Percentiles rank a stretch among this genome's conserved stretches.
phyloP scores from a whole-genome alignment of 768 basidiomycete genomes.

The Mycena rebaudengoi region DNA sequence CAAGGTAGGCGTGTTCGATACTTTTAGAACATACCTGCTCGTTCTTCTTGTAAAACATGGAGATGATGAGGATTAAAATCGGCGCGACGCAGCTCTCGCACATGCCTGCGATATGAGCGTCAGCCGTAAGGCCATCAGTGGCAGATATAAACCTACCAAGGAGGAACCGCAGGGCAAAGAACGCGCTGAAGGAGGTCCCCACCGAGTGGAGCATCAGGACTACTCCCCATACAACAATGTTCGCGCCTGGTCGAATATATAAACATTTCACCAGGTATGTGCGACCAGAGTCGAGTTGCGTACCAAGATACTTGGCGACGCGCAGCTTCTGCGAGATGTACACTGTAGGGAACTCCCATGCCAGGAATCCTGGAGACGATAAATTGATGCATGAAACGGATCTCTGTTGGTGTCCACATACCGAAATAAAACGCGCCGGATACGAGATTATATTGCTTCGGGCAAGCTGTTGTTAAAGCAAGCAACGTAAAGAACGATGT shows the following conservation, averaged over 20 bases:
- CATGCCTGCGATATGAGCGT: conserved; percentile 55
- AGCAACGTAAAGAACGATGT: no score
- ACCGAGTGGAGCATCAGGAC: conserved; percentile 69
- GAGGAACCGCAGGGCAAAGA: conserved; percentile 69
- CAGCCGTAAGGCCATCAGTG: background rate
- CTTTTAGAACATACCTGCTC: conserved; percentile 61
- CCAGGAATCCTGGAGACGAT: conserved; percentile 53
- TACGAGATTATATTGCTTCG: conserved; percentile 69
- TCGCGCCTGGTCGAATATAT: conserved; percentile 46
- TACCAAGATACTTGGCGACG: conserved; percentile 70
- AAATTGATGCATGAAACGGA: background rate
- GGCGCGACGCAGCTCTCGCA: conserved; percentile 68
- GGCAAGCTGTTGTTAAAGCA: conserved; percentile 11
- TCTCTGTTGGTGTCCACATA: conserved; percentile 24
- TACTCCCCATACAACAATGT: conserved; percentile 68
- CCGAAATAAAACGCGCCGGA: conserved; percentile 73
- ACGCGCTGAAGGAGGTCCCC: conserved; percentile 63
- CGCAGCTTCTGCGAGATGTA: conserved; percentile 70
- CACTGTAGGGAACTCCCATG: conserved; percentile 73
- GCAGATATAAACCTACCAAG: conserved; percentile 50
- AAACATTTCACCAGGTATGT: background rate
- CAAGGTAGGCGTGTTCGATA: background rate
- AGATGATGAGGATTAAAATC: conserved; percentile 66
- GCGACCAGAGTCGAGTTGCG: background rate
- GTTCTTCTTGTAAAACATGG: conserved; percentile 76